Base-by-base conservation (phyloP, 345 rosid genomes). In the Gossypium arboreum region DNA sequence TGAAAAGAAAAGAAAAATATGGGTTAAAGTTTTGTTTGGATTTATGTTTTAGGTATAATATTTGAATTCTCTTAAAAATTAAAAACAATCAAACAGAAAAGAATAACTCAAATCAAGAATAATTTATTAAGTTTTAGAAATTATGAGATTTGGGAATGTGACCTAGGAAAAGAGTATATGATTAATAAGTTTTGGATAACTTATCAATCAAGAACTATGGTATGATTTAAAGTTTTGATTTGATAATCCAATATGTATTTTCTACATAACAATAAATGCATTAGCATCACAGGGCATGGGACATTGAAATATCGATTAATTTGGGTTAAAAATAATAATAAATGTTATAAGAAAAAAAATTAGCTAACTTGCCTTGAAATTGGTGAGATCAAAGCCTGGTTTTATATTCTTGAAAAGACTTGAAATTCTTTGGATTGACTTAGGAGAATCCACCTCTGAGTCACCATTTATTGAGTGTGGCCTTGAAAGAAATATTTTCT, bases 341-440 rank as follows among this genome's bases (percentile, higher is more conserved):
- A 66, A 20, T 11, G 9, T 25, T 50, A 18, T 8, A 48, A 69
- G 20, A 16, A 27, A 20, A 8, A 24, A 9, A 0, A 16, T 1
- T 13, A n/a, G 3, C 0, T 17, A 22, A 60, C 75, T 80, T 77
- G 78, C 94, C 87, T 90, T 89, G 72, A 91, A 86, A 44, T 57
- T 41, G 11, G 89, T 75, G 86, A 91, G 90, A 75, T 91, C 92
- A 3, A 89, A 81, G 61, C 97, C 93, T 7, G 86, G 83, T 47
- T 89, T 82, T 47, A 89, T 80, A 34, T 81, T 84, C 12, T 79
- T 85, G 62, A 93, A 78, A 13, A 93, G 86, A 43, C 92, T 79
- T 47, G 84, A 56, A 45, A 88, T 61, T 34, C 89, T 90, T 34
- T 75, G 87, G 50, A 87, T 68, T 59, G 87, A 71, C 76, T 81